A percentile compares a stretch with the other conserved stretches of the same genome.
These are phyloP conservation scores for Teunomyces kruisii DNA, from an alignment of 805 yeast genomes.

Conservation along the genomic window DNA sequence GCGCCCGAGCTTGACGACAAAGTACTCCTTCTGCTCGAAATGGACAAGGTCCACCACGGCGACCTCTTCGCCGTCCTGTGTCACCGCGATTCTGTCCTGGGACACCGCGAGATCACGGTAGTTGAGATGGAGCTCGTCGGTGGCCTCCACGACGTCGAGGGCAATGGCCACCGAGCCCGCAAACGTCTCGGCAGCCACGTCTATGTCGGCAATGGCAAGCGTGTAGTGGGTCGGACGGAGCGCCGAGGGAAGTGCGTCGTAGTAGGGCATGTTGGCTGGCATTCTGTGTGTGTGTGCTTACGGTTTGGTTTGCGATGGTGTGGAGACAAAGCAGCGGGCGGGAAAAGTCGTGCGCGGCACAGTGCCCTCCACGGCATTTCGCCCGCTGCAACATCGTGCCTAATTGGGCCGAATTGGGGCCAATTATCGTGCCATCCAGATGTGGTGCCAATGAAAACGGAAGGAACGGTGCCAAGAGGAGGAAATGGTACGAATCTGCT, in stretches of 20 bases:
- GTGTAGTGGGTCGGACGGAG: conserved; percentile 77
- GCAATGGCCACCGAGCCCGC: conserved; percentile 49
- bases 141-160: conserved; percentile 42
- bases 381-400: too few relatives aligned
- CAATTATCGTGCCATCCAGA: too few relatives aligned
- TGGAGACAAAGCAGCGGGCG: not conserved
- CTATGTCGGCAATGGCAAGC: conserved; percentile 60
- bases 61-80: conserved; percentile 21
- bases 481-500: too few relatives aligned
- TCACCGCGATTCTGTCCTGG: conserved; percentile 20
- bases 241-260: conserved; percentile 56
- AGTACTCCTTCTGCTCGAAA: conserved; percentile 60
- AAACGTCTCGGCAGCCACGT: conserved; percentile 45
- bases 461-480: too few relatives aligned
- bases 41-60: conserved; percentile 24
- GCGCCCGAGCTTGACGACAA: conserved; percentile 56
- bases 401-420: too few relatives aligned
- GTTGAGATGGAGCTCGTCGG: conserved; percentile 49
- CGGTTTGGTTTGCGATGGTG: not conserved
- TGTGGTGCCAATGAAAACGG: too few relatives aligned
- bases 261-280: conserved; percentile 27
- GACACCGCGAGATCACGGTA: conserved; percentile 41
- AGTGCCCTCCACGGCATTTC: too few relatives aligned
- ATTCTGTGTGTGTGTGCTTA: too few relatives aligned
- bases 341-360: too few relatives aligned